A percentile compares a stretch with the other conserved stretches of the same genome.
phyloP scores from a whole-genome alignment of 768 basidiomycete genomes.

The Aureoboletus auriporus region DNA sequence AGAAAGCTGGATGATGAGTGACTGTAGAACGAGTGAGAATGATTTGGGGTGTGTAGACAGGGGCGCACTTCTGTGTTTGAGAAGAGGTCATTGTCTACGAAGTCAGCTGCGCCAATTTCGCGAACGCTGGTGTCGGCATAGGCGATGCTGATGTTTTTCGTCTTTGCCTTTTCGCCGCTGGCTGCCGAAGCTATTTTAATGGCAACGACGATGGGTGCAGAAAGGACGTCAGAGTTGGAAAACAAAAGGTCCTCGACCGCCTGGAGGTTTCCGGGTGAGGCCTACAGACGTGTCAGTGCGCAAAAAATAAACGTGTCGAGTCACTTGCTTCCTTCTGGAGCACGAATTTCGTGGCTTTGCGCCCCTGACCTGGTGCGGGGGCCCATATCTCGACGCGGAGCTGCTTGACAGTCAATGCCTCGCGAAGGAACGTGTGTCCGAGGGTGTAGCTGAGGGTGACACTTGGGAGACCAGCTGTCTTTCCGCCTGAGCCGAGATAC shows the following conservation, averaged over 20 bases:
- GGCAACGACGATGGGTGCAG: conserved; percentile 87
- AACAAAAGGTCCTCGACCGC: conserved; percentile 85
- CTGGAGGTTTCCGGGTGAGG: conserved; percentile 68
- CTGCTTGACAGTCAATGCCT: conserved; percentile 87
- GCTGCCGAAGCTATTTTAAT: conserved; percentile 68
- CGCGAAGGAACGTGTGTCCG: conserved; percentile 79
- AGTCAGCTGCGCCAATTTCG: conserved; percentile 86
- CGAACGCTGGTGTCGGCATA: conserved; percentile 88
- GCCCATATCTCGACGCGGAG: conserved; percentile 90
- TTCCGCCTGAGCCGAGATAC: conserved; percentile 70
- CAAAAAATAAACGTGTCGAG: neutral
- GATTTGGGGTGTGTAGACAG: neutral
- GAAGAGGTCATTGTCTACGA: conserved; percentile 91
- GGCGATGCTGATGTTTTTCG: conserved; percentile 77
- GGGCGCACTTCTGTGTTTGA: conserved; percentile 83
- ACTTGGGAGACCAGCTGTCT: conserved; percentile 60
- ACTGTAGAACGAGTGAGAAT: conserved; percentile 42
- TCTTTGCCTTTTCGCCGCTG: conserved; percentile 51
- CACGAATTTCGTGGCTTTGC: conserved; percentile 70
- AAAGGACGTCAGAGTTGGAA: conserved; percentile 68
- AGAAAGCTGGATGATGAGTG: conserved; percentile 90
- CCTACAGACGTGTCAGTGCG: conserved; percentile 40
- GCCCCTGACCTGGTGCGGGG: conserved; percentile 67
- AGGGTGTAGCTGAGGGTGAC: conserved; percentile 74
- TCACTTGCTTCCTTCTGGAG: conserved; percentile 72